Evolutionary conservation across 1,284 basidiomycete genomes (phyloP).

Genomic region (Irpex sp.): DNA sequence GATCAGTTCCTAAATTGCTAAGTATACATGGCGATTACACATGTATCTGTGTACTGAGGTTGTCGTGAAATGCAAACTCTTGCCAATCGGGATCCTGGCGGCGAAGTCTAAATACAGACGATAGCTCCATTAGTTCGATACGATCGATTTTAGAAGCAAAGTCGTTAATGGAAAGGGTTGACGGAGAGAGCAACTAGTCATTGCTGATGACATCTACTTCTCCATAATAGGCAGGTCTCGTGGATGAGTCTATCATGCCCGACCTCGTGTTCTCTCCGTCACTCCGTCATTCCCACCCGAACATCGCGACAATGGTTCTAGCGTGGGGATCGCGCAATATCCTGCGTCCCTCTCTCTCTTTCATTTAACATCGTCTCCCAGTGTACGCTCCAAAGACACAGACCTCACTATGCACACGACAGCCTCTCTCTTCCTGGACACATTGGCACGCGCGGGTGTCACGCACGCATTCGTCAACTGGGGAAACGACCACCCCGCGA

Average conservation of each 20-base stretch:
- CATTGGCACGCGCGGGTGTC: slow-evolving; percentile 56
- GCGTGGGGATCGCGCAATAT: background rate
- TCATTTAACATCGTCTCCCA: background rate
- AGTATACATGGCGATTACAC: background rate
- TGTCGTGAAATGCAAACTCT: background rate
- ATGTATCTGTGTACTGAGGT: background rate
- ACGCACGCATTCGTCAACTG: slow-evolving; percentile 74
- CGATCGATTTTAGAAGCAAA: too few species aligned
- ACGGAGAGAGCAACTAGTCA: too few species aligned
- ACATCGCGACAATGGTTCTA: background rate
- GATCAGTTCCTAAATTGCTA: slow-evolving; percentile 15
- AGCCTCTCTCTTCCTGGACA: slow-evolving; percentile 55
- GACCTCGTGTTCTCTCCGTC: background rate
- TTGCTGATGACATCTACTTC: background rate
- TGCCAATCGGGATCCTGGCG: background rate
- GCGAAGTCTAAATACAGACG: too few species aligned
- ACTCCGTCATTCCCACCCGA: background rate
- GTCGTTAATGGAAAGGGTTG: too few species aligned
- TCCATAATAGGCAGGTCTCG: background rate
- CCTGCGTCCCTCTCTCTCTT: background rate
- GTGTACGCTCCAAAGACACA: too few species aligned
- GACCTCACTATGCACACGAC: slow-evolving; percentile 44
- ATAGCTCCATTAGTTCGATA: too few species aligned
- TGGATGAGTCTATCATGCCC: background rate
- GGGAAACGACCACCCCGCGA: slow-evolving; percentile 70